These are phyloP conservation scores for Malus hybrid DNA, from an alignment of 331 rosid species.

Conservation along the genomic window DNA sequence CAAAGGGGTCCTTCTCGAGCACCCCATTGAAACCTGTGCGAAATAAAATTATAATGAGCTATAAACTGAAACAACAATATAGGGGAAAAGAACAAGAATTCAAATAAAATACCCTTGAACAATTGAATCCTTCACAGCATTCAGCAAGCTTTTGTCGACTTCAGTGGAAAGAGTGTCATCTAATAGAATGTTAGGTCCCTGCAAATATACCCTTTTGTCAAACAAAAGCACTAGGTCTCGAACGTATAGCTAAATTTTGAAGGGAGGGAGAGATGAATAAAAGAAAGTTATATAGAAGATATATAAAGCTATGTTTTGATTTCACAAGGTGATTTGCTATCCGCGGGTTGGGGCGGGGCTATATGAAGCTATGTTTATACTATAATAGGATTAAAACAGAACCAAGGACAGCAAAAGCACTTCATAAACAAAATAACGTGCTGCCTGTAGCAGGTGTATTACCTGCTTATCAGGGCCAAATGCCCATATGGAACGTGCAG, in stretches of 20 bases:
- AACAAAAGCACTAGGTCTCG: neutral
- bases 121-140: constrained; percentile 87
- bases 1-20: constrained; percentile 62
- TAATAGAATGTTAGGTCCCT: constrained; percentile 90
- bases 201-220: constrained; percentile 34
- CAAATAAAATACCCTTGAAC: constrained; percentile 77
- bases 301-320: neutral
- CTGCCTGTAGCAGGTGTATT: neutral
- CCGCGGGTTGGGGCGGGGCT: neutral
- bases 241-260: neutral
- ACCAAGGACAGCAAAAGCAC: neutral
- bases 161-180: constrained; percentile 89
- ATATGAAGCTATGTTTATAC: neutral
- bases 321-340: neutral
- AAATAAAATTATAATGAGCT: constrained; percentile 8
- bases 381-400: neutral
- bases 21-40: constrained; percentile 83
- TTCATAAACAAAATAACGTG: neutral
- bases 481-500: constrained; percentile 95
- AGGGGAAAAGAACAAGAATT: neutral
- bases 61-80: neutral
- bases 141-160: constrained; percentile 86
- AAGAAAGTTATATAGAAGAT: neutral
- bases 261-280: neutral
- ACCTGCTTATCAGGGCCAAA: constrained; percentile 99